Evolutionary conservation across 2,329 filamentous ascomycete genomes (phyloP), one percentile per base, ranked within the genome.

Genomic region (Verticillium nubilum): DNA sequence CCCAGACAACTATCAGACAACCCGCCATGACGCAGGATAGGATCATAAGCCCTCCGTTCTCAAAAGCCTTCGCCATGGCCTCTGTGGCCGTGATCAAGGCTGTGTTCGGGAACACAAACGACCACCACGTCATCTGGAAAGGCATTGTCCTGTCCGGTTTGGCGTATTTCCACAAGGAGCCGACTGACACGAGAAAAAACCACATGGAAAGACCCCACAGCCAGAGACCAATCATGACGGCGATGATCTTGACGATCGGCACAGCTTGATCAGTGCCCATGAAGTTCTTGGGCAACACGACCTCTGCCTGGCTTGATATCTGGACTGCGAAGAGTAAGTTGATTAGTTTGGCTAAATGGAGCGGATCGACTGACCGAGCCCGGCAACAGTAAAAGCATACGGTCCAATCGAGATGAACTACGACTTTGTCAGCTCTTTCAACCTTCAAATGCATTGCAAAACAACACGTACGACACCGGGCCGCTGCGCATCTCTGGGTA

Each of bases 51-150:
- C 85, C 80, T 5, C 73, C 71, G 64, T 79, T 85, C 1, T 81
- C 73, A 52, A 90, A 84, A 0, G 86, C 85, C 10, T 80, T 78
- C 0, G 84, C 89, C 56, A 95, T 82, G 2, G 87, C 84, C 64
- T 90, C 86, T 0, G 90, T 95, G 0, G 90, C 88, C 0, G 87
- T 90, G n/a, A 83, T 83, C 61, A 92, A 74, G 0, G 88, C 89
- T 0, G 90, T 93, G 66, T 93, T 92, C 2, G 90, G 90, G 67
- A 93, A 93, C 5, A 93, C 81, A 71, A 93, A 94, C 3, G 86
- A 90, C 73, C 88, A 95, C 87, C 90, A 96, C 1, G 87, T 91
- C 89, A 95, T 93, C 19, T 89, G 87, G 67, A 93, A 95, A 4
- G 86, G 81, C 77, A 92, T 85, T 60, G 79, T 82, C 37, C 81